Conservation (phyloP, 805 yeast genomes). For the Metschnikowia amazonensis region DNA sequence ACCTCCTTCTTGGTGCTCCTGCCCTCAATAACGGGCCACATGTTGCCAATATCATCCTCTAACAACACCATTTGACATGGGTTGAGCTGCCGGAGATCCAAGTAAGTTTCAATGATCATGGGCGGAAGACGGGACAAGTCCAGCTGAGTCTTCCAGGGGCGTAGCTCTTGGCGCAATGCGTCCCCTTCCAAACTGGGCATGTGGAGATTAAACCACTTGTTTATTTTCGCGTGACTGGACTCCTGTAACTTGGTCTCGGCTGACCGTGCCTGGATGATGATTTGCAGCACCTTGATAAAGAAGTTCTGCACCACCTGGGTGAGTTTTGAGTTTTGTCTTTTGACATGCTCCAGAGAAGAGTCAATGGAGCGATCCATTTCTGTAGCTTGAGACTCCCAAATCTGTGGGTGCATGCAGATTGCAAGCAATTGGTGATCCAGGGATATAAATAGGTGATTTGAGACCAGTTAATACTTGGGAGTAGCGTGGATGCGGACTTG, state of each 20-base stretch:
- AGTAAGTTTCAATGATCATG: conserved; percentile 76
- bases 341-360: conserved; percentile 1
- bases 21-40: conserved; percentile 53
- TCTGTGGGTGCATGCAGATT: neutral
- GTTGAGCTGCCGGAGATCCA: conserved; percentile 59
- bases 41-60: conserved; percentile 49
- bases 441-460: neutral
- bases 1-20: conserved; percentile 71
- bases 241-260: conserved; percentile 20
- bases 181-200: conserved; percentile 31
- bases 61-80: conserved; percentile 58
- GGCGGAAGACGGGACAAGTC: conserved; percentile 61
- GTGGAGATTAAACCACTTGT: conserved; percentile 64
- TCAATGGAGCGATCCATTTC: conserved; percentile 5
- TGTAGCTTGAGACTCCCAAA: neutral
- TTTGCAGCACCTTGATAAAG: conserved; percentile 59
- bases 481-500: neutral
- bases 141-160: conserved; percentile 51
- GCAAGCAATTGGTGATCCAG: neutral
- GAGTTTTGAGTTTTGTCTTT: conserved; percentile 26
- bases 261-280: conserved; percentile 48
- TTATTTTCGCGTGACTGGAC: conserved; percentile 27
- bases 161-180: conserved; percentile 51
- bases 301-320: conserved; percentile 54
- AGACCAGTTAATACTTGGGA: neutral